Percentiles rank a stretch among this genome's conserved stretches.
phyloP scores from a whole-genome alignment of 768 basidiomycete species.

The Pleurotus pulmonarius region DNA sequence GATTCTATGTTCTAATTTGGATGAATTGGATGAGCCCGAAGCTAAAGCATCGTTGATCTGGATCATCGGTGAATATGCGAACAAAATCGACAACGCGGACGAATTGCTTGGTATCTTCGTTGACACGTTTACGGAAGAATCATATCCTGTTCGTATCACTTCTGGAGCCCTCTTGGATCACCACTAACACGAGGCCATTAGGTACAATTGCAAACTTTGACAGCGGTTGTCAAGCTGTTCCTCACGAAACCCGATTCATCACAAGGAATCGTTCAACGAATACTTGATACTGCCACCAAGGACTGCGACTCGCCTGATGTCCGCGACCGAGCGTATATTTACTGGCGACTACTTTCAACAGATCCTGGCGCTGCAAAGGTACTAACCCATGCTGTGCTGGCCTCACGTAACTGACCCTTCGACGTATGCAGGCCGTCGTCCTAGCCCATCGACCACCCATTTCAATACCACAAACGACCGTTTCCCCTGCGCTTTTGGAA shows the following conservation, averaged over 20 bases:
- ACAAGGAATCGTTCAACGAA: constrained; percentile 88
- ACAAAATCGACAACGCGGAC: constrained; percentile 96
- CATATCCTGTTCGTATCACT: constrained; percentile 65
- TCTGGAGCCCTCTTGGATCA: neutral
- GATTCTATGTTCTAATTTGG: constrained; percentile 88
- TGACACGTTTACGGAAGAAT: constrained; percentile 90
- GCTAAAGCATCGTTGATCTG: constrained; percentile 97
- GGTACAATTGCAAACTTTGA: constrained; percentile 81
- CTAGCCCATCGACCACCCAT: constrained; percentile 92
- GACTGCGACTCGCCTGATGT: constrained; percentile 97
- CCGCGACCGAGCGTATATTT: constrained; percentile 95
- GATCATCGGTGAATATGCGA: constrained; percentile 98
- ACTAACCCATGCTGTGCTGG: constrained; percentile 10
- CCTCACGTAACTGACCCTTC: neutral
- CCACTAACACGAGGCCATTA: constrained; percentile 16
- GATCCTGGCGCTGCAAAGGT: constrained; percentile 97
- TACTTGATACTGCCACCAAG: constrained; percentile 92
- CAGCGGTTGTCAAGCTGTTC: constrained; percentile 96
- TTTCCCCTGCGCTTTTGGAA: constrained; percentile 82
- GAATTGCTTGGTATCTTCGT: constrained; percentile 89
- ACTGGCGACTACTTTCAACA: constrained; percentile 93
- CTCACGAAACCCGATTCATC: constrained; percentile 92
- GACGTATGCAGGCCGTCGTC: constrained; percentile 60
- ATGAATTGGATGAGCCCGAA: constrained; percentile 96
- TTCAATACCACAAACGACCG: constrained; percentile 86